Conservation (phyloP, 106 monocot genomes). For the Hemerocallis citrina region DNA sequence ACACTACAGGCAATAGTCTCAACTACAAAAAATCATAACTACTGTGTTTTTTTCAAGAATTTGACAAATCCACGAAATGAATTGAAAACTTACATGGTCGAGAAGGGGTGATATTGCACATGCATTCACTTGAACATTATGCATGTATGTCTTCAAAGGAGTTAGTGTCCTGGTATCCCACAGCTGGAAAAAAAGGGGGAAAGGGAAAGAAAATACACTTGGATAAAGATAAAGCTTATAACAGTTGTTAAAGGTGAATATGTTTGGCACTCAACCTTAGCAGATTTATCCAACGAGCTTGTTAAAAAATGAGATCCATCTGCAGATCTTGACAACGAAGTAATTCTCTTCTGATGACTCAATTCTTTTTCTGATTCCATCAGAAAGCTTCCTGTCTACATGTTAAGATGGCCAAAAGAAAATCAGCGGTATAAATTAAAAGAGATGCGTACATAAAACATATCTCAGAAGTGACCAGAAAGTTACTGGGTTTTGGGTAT, state of each 20-base stretch:
- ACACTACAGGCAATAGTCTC: no score
- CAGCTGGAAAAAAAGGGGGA: conserved; percentile 38
- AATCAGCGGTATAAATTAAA: background rate
- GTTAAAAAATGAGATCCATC: conserved; percentile 89
- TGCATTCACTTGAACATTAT: conserved; percentile 82
- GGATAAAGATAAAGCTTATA: no score
- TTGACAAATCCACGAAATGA: background rate
- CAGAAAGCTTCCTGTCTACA: conserved; percentile 75
- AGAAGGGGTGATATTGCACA: conserved; percentile 88
- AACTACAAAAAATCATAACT: no score
- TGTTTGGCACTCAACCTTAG: conserved; percentile 89
- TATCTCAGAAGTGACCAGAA: no score
- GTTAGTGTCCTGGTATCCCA: conserved; percentile 88
- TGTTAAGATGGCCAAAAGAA: background rate
- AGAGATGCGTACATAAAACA: no score
- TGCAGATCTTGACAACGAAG: conserved; percentile 69
- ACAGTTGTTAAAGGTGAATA: no score
- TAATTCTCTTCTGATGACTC: conserved; percentile 72
- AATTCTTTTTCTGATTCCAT: conserved; percentile 80
- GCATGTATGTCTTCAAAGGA: conserved; percentile 80
- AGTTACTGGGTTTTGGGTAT: no score
- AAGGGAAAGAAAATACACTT: background rate
- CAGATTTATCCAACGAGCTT: conserved; percentile 89
- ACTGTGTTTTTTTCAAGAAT: background rate
- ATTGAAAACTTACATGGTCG: conserved; percentile 60